Conservation (phyloP, 2,329 filamentous ascomycete species). For the Fusarium coicis region DNA sequence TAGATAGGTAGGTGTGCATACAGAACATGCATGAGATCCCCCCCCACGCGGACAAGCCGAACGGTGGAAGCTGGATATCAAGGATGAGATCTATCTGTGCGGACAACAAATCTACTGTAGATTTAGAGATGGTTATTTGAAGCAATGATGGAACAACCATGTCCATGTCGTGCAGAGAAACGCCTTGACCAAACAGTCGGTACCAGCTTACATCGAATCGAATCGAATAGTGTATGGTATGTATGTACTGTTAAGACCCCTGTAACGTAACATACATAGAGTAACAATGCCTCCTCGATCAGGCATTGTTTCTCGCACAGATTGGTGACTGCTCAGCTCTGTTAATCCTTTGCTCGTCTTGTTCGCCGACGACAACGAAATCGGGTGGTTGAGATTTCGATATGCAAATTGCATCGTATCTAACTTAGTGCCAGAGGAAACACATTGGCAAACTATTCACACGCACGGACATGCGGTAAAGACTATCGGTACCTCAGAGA, state of each 20-base stretch:
- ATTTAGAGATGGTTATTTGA: slow-evolving; percentile 2
- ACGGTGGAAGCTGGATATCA: slow-evolving; percentile 31
- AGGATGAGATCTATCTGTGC: slow-evolving; percentile 5
- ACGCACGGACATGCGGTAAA: not conserved
- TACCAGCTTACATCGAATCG: not conserved
- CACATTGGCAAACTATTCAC: not conserved
- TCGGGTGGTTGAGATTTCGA: not conserved
- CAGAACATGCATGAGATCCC: not conserved
- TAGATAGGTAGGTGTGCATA: not conserved
- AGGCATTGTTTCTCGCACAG: not conserved
- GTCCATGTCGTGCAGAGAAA: not conserved
- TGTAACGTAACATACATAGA: slow-evolving; percentile 29
- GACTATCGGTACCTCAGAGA: not conserved
- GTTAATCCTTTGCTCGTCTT: not conserved
- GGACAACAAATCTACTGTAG: not conserved
- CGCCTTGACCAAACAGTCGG: not conserved
- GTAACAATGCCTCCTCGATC: not conserved
- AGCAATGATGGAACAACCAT: slow-evolving; percentile 12
- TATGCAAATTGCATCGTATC: not conserved
- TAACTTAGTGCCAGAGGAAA: not conserved
- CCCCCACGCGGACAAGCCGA: slow-evolving; percentile 40
- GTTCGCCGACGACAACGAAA: not conserved
- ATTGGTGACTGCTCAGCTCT: not conserved
- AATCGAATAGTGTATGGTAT: not conserved
- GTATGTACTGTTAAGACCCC: not conserved